A percentile compares a stretch with the other conserved stretches of the same genome.
phyloP scores from a whole-genome alignment of 2,329 filamentous ascomycete species.

The Geosmithia putterillii region DNA sequence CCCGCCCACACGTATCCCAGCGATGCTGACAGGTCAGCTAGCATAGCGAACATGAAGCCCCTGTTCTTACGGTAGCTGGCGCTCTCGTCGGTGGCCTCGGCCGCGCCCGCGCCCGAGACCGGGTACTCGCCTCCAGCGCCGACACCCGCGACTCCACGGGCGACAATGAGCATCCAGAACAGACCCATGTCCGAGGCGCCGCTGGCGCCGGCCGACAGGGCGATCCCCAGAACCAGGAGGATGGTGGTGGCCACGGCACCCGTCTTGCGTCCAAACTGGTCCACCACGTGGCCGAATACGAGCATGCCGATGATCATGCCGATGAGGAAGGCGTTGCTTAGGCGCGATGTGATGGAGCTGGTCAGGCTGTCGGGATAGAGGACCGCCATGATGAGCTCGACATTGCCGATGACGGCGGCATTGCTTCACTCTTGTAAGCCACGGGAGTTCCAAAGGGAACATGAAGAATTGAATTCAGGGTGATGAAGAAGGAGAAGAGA shows the following conservation, averaged over 20 bases:
- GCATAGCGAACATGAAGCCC: constrained; percentile 45
- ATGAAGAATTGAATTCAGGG: not conserved
- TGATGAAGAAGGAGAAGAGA: not conserved
- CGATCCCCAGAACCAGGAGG: constrained; percentile 31
- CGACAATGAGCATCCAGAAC: constrained; percentile 37
- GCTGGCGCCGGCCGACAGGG: constrained; percentile 30
- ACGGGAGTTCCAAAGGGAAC: not conserved
- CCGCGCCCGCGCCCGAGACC: constrained; percentile 33
- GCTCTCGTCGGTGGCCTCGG: constrained; percentile 41
- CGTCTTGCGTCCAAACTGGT: constrained; percentile 34
- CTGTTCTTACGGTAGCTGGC: constrained; percentile 27
- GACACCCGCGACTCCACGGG: constrained; percentile 24
- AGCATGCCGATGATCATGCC: constrained; percentile 46
- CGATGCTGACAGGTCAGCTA: constrained; percentile 34
- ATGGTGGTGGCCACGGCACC: constrained; percentile 33
- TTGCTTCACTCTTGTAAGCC: constrained; percentile 14
- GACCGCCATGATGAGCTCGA: constrained; percentile 24
- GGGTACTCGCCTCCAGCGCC: constrained; percentile 40
- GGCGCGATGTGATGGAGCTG: constrained; percentile 30
- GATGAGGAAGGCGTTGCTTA: constrained; percentile 42
- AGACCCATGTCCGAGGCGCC: constrained; percentile 24
- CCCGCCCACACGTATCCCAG: constrained; percentile 38
- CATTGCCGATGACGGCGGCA: constrained; percentile 29
- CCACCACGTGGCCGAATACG: constrained; percentile 35
- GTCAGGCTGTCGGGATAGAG: constrained; percentile 30